phyloP scores from a whole-genome alignment of 352 stramenopile species.

The Pythium pyrilobum region DNA sequence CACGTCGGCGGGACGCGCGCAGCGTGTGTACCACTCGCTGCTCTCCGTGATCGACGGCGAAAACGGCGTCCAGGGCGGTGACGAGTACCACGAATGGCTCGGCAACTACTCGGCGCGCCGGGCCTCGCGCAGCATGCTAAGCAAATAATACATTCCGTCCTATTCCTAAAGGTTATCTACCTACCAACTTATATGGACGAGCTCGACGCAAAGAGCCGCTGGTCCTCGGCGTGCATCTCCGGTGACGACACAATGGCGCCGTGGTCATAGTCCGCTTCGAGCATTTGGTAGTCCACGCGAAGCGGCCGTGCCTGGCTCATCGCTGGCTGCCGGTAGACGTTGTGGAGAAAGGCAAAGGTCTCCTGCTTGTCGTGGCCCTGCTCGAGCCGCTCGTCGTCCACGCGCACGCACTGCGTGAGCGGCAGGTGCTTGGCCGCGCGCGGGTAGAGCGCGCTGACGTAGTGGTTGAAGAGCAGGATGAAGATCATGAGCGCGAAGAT shows the following conservation, averaged over 20 bases:
- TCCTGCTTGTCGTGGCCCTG: slow-evolving; percentile 24
- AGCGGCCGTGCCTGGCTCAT: slow-evolving; percentile 50
- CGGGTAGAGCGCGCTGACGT: slow-evolving; percentile 50
- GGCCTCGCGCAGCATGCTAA: slow-evolving; percentile 19
- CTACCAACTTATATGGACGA: slow-evolving; percentile 1
- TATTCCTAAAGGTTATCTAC: no score
- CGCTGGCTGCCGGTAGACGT: slow-evolving; percentile 64
- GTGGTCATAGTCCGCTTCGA: slow-evolving; percentile 31
- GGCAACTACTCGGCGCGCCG: slow-evolving; percentile 12
- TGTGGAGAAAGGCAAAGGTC: slow-evolving; percentile 59
- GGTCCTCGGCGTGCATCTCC: slow-evolving; percentile 35
- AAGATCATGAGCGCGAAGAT: slow-evolving; percentile 28
- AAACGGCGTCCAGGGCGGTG: slow-evolving; percentile 3
- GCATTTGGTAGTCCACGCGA: slow-evolving; percentile 56
- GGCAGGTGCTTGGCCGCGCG: slow-evolving; percentile 54
- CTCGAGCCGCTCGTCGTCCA: slow-evolving; percentile 38
- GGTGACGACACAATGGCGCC: slow-evolving; percentile 30
- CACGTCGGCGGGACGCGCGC: slow-evolving; percentile 33
- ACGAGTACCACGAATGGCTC: slow-evolving; percentile 39
- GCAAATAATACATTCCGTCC: slow-evolving; percentile 17
- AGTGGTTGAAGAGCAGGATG: slow-evolving; percentile 60
- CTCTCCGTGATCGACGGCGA: slow-evolving; percentile 50
- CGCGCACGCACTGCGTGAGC: slow-evolving; percentile 45
- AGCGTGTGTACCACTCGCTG: slow-evolving; percentile 50
- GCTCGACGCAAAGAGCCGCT: slow-evolving; percentile 34